phyloP scores from a whole-genome alignment of 2,329 filamentous ascomycete species.

The Aspergillus felis region DNA sequence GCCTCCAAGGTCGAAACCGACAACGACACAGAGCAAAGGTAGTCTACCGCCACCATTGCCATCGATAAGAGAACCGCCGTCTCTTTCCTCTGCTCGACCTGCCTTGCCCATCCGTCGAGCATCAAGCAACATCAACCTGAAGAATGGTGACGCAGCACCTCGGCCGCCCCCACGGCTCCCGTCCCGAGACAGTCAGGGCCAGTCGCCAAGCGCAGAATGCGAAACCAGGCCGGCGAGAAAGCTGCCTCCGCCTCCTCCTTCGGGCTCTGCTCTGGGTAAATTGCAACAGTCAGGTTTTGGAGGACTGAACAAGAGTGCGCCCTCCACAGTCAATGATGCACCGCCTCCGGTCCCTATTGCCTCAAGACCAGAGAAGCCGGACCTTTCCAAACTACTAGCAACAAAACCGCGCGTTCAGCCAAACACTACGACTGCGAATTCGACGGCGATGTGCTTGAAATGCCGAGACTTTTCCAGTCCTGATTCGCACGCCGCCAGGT shows the following conservation, averaged over 20 bases:
- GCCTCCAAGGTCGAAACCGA: slow-evolving; percentile 20
- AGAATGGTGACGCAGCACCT: slow-evolving; percentile 4
- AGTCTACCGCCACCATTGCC: slow-evolving; percentile 10
- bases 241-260: slow-evolving; percentile 31
- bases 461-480: slow-evolving; percentile 86
- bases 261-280: slow-evolving; percentile 33
- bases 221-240: slow-evolving; percentile 24
- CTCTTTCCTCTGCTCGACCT: slow-evolving; percentile 8
- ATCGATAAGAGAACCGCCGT: not conserved
- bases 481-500: slow-evolving; percentile 72
- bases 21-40: slow-evolving; percentile 9
- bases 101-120: slow-evolving; percentile 19
- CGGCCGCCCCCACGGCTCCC: slow-evolving; percentile 24
- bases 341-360: slow-evolving; percentile 51
- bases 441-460: slow-evolving; percentile 58
- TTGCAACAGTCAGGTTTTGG: slow-evolving; percentile 46
- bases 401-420: slow-evolving; percentile 45
- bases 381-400: slow-evolving; percentile 54
- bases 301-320: slow-evolving; percentile 39
- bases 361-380: slow-evolving; percentile 57
- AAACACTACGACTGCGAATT: slow-evolving; percentile 10
- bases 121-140: slow-evolving; percentile 13
- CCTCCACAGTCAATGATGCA: slow-evolving; percentile 14
- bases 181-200: slow-evolving; percentile 14
- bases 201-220: slow-evolving; percentile 10